Conservation (phyloP, 805 yeast genomes). For the Candida lessepsii region DNA sequence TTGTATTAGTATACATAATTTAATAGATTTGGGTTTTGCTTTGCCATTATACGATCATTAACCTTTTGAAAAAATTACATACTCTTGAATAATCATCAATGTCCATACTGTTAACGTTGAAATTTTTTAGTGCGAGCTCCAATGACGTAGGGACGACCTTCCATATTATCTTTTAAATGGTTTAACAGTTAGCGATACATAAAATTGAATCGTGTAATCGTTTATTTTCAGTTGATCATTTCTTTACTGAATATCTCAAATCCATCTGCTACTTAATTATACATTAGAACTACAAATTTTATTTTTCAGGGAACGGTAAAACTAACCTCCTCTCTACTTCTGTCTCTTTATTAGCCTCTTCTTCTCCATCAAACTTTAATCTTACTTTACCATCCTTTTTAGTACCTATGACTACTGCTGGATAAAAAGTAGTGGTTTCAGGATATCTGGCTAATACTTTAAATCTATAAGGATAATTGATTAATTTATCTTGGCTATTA, state of each 20-base stretch:
- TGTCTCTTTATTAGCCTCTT: conserved; percentile 92
- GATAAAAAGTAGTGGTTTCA: conserved; percentile 94
- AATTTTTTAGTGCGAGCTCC: conserved; percentile 6
- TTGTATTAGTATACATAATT: background rate
- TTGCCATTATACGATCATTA: no score
- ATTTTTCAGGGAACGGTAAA: conserved; percentile 58
- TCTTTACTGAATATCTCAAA: no score
- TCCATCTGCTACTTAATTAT: background rate
- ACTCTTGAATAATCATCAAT: conserved; percentile 62
- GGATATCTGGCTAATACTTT: conserved; percentile 93
- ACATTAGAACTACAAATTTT: conserved; percentile 1
- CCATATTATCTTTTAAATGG: no score
- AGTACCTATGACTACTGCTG: conserved; percentile 84
- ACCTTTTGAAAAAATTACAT: conserved; percentile 26
- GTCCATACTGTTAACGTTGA: conserved; percentile 42
- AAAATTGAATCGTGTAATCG: no score
- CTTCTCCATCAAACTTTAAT: conserved; percentile 92
- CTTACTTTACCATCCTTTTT: conserved; percentile 75
- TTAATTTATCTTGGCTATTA: conserved; percentile 44
- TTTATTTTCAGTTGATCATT: no score
- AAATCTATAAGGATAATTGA: conserved; percentile 68
- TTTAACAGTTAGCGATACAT: no score
- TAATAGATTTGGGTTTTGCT: no score
- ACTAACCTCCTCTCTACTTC: conserved; percentile 86
- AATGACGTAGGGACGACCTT: background rate